phyloP scores from a whole-genome alignment of 805 yeast species.

The Teunomyces stri region DNA sequence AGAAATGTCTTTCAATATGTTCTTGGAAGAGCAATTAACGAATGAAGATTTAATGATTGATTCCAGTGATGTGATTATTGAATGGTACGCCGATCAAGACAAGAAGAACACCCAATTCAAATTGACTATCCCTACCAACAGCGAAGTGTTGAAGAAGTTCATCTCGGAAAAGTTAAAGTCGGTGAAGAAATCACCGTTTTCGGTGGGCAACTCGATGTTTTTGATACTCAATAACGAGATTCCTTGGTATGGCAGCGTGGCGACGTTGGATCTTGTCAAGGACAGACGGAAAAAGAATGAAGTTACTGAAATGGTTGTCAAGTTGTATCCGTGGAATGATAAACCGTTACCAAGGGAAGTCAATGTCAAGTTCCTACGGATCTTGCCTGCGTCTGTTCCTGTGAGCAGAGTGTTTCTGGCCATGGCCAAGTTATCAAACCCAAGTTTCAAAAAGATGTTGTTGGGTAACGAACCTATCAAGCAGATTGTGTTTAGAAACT shows the following conservation, averaged over 20 bases:
- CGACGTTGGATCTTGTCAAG: conserved; percentile 32
- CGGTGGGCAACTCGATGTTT: conserved; percentile 56
- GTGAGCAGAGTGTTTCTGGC: conserved; percentile 63
- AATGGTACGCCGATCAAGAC: conserved; percentile 50
- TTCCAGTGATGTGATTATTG: conserved; percentile 45
- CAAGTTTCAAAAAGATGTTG: conserved; percentile 50
- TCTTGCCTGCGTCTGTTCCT: conserved; percentile 64
- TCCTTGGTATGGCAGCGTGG: conserved; percentile 59
- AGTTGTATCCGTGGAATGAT: conserved; percentile 59
- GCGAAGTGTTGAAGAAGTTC: conserved; percentile 48
- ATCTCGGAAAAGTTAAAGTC: conserved; percentile 50
- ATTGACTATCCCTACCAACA: conserved; percentile 42
- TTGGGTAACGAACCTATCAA: conserved; percentile 54
- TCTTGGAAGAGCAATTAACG: conserved; percentile 55
- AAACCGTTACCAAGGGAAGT: conserved; percentile 46
- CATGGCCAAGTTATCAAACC: conserved; percentile 57
- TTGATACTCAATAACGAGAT: conserved; percentile 50
- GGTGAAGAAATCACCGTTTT: conserved; percentile 58
- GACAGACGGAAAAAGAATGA: conserved; percentile 6
- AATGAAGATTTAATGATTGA: conserved; percentile 37
- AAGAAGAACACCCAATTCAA: conserved; percentile 41
- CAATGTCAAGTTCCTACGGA: conserved; percentile 32
- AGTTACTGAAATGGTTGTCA: conserved; percentile 44
- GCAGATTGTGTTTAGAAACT: conserved; percentile 57
- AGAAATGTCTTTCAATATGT: conserved; percentile 60